Conservation (phyloP, 768 basidiomycete genomes). For the Kwoniella pini region DNA sequence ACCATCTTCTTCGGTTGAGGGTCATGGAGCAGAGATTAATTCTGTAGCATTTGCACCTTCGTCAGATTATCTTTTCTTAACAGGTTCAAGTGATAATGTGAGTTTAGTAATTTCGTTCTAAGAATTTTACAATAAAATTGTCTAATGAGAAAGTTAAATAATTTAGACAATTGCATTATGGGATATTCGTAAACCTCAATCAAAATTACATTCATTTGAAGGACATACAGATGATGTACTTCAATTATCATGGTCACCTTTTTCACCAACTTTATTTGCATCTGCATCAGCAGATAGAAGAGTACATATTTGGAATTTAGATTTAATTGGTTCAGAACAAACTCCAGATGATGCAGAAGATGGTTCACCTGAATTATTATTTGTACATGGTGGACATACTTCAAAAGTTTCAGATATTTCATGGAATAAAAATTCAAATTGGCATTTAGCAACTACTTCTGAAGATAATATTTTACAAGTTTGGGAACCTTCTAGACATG, state of each 20-base stretch:
- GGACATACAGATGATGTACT: constrained; percentile 93
- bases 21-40: constrained; percentile 88
- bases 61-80: constrained; percentile 74
- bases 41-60: constrained; percentile 87
- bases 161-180: constrained; percentile 80
- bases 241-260: constrained; percentile 93
- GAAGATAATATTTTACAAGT: constrained; percentile 97
- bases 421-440: constrained; percentile 81
- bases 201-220: constrained; percentile 85
- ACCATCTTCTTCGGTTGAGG: constrained; percentile 71
- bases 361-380: constrained; percentile 92
- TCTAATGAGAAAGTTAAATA: neutral
- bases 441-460: constrained; percentile 83
- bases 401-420: constrained; percentile 87
- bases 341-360: constrained; percentile 98
- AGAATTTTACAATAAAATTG: too few relatives aligned
- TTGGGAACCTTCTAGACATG: constrained; percentile 93
- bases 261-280: constrained; percentile 86
- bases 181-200: constrained; percentile 70
- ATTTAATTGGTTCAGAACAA: constrained; percentile 89
- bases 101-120: too few relatives aligned
- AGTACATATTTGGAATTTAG: constrained; percentile 92
- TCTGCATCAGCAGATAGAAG: constrained; percentile 91
- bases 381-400: constrained; percentile 78
- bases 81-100: constrained; percentile 93